phyloP scores from a whole-genome alignment of 768 basidiomycete species.

The Mycena albidolilacea region DNA sequence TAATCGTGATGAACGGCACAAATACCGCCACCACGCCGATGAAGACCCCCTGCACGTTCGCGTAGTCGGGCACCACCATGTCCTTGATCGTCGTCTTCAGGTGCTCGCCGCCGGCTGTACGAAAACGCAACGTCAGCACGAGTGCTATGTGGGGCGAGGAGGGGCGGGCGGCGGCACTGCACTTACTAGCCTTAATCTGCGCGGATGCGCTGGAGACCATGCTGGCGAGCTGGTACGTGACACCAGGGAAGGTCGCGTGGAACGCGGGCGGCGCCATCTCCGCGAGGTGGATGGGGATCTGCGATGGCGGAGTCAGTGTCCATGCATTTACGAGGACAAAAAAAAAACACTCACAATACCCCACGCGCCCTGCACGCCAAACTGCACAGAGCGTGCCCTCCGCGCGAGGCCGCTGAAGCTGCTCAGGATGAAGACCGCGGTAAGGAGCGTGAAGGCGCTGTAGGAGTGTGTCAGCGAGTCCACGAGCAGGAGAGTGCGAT shows the following conservation, averaged over 20 bases:
- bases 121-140: not conserved
- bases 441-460: conserved; percentile 58
- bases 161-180: too few species aligned
- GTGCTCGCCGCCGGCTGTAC: conserved; percentile 38
- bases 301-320: too few species aligned
- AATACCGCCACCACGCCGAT: conserved; percentile 87
- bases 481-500: not conserved
- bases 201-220: conserved; percentile 72
- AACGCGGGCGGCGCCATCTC: conserved; percentile 82
- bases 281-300: conserved; percentile 73
- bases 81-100: conserved; percentile 67
- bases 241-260: conserved; percentile 78
- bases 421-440: conserved; percentile 66
- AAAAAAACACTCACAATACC: conserved; percentile 52
- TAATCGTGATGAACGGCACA: conserved; percentile 55
- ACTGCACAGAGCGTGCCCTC: conserved; percentile 80
- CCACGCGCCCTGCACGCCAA: conserved; percentile 83
- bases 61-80: conserved; percentile 69
- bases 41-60: conserved; percentile 88
- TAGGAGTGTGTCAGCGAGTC: not conserved
- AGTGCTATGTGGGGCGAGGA: too few species aligned
- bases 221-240: conserved; percentile 74
- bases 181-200: conserved; percentile 70
- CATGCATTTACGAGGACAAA: too few species aligned
- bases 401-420: conserved; percentile 63